phyloP scores from a whole-genome alignment of 1,284 basidiomycete genomes.

The Cryptococcus sp. region DNA sequence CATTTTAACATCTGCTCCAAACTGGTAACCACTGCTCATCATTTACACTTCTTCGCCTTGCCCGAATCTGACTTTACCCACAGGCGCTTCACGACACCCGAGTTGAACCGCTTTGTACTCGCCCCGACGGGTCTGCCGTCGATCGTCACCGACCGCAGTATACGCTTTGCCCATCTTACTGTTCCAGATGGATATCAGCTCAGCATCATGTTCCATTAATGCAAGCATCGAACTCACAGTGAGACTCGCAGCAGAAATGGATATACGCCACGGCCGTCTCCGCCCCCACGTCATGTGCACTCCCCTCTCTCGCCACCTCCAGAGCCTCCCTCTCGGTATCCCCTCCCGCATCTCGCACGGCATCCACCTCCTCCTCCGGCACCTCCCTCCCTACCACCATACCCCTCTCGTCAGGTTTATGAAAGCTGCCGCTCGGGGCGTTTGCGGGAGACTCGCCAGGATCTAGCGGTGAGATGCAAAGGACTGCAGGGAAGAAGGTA shows the following conservation, averaged over 20 bases:
- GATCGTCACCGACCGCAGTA: slow-evolving; percentile 12
- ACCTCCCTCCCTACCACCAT: neutral
- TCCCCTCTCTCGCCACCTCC: neutral
- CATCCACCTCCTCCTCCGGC: slow-evolving; percentile 1
- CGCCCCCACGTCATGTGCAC: neutral
- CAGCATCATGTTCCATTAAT: neutral
- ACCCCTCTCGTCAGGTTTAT: neutral
- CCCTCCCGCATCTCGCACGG: neutral
- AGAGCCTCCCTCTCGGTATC: neutral
- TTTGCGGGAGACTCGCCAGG: neutral
- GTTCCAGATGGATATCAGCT: neutral
- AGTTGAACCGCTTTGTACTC: slow-evolving; percentile 15
- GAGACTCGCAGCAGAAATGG: slow-evolving; percentile 16
- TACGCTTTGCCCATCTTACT: slow-evolving; percentile 15
- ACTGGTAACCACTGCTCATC: neutral
- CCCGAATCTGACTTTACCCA: neutral
- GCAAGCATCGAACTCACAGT: slow-evolving; percentile 8
- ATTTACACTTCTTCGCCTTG: neutral
- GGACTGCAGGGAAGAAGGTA: neutral
- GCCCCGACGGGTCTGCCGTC: slow-evolving; percentile 9
- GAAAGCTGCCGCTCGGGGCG: neutral
- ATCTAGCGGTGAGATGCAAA: neutral
- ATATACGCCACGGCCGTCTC: slow-evolving; percentile 17
- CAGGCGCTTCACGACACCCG: slow-evolving; percentile 7
- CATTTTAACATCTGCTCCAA: too few species aligned